Base-by-base conservation (phyloP, 495 filamentous ascomycete genomes). In the Penicillium coprophilum region DNA sequence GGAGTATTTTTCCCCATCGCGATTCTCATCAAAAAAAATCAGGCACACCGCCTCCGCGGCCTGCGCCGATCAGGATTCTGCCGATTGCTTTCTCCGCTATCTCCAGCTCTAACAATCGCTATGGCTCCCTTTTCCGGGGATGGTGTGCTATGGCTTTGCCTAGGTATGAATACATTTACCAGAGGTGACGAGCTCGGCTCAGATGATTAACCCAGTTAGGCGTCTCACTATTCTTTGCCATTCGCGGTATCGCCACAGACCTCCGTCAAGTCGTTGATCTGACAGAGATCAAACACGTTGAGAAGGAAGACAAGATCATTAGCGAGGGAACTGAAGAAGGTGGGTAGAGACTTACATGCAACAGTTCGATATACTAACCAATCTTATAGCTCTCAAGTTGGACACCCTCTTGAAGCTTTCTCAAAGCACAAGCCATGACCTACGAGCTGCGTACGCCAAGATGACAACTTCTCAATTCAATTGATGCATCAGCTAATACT, bases 281-380 rank as follows among this genome's bases (percentile, higher is more conserved):
- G 55, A 79, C 77, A 17, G 71, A 81, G 64, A 73, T 82, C 53
- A 80, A 74, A 53, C 66, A 72, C 47, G 61, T 70, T n/a, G 74
- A 79, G 19, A 74, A 71, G 38, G 71, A 76, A 47, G 72, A 77
- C 36, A 73, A 71, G 52, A 74, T 76, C 51, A 75, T 77, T 20
- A 76, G 69, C 57, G 72, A 78, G 52, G 73, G 73, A 40, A 79
- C 75, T 15, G 80, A 79, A 62, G 74, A 80, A 61, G 77, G 78
- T 78, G 45, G 15, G 64, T 15, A 20, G 15, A 20, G 17, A 11
- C 44, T 0, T 24, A 4, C 20, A 36, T 19, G 13, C 8, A 12
- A 19, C n/a, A 19, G 7, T 4, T 5, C 2, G 10, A 4, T 51
- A 53, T 41, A 61, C 53, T 56, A 20, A 61, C 11, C 19, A 3